Evolutionary conservation across 148 eudicot genomes (phyloP).

Genomic region (Diospyros kaki): DNA sequence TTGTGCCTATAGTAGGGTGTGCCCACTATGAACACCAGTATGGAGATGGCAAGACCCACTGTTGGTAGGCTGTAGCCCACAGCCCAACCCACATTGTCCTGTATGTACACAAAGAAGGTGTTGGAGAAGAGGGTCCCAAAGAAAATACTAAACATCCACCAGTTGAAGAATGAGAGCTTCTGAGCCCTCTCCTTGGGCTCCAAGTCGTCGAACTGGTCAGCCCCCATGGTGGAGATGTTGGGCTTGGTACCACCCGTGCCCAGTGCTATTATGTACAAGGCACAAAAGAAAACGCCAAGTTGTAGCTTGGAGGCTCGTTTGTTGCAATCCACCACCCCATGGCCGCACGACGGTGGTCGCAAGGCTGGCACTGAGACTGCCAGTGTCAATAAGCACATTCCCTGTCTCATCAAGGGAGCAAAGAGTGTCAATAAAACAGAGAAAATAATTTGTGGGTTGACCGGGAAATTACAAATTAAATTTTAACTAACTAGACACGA

Average conservation of each 20-base stretch:
- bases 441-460: too few relatives aligned
- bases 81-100: conserved; percentile 28
- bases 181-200: conserved; percentile 28
- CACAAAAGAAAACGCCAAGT: conserved; percentile 24
- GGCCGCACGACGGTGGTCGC: conserved; percentile 25
- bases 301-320: conserved; percentile 17
- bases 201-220: conserved; percentile 34
- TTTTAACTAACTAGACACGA: not conserved
- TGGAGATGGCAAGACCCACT: conserved; percentile 16
- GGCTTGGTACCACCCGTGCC: conserved; percentile 45
- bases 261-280: conserved; percentile 25
- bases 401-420: conserved; percentile 8
- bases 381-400: conserved; percentile 27
- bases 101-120: conserved; percentile 25
- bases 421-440: too few relatives aligned
- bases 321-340: conserved; percentile 17
- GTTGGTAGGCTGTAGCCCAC: conserved; percentile 29
- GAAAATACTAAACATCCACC: conserved; percentile 32
- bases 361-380: conserved; percentile 21
- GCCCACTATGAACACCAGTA: conserved; percentile 26
- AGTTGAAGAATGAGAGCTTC: conserved; percentile 39
- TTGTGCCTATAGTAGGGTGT: conserved; percentile 22
- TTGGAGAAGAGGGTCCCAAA: conserved; percentile 28
- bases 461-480: too few relatives aligned
- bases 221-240: conserved; percentile 32